phyloP scores from a whole-genome alignment of 179 eudicot genomes.

The Vitellaria paradoxa region DNA sequence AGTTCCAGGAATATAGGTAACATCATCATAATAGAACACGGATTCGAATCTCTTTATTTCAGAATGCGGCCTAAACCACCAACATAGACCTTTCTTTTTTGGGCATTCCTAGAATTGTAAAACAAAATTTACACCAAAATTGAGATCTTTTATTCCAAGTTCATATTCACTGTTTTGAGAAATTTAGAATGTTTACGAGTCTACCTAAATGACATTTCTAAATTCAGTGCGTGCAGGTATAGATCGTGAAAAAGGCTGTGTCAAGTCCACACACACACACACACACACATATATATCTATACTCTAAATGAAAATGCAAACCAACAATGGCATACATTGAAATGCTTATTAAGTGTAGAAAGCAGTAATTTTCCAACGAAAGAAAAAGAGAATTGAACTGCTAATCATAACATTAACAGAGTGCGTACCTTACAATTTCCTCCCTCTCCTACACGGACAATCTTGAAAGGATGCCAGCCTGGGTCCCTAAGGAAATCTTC shows the following conservation, averaged over 20 bases:
- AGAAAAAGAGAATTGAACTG: background rate
- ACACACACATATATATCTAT: too few species aligned
- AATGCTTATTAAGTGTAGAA: background rate
- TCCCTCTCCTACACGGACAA: constrained; percentile 16
- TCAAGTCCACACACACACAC: constrained; percentile 40
- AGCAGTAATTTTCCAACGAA: constrained; percentile 10
- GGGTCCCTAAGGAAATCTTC: constrained; percentile 50
- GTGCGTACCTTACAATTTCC: constrained; percentile 39
- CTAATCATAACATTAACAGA: background rate
- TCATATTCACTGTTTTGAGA: background rate
- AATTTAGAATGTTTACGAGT: background rate
- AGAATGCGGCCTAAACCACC: too few species aligned
- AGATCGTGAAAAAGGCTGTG: background rate
- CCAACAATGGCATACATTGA: constrained; percentile 9
- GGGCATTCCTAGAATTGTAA: background rate
- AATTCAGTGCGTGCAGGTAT: background rate
- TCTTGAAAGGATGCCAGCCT: constrained; percentile 70
- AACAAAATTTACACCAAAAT: background rate
- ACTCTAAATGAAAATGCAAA: background rate
- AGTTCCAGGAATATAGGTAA: background rate
- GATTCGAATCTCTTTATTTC: background rate
- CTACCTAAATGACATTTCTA: background rate
- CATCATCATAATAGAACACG: too few species aligned
- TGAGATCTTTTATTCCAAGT: background rate
- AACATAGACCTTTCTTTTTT: background rate